Percentiles rank a stretch among this genome's conserved stretches.
Conservation (phyloP, 2,329 filamentous ascomycete species). For the Arthroderma uncinatum region DNA sequence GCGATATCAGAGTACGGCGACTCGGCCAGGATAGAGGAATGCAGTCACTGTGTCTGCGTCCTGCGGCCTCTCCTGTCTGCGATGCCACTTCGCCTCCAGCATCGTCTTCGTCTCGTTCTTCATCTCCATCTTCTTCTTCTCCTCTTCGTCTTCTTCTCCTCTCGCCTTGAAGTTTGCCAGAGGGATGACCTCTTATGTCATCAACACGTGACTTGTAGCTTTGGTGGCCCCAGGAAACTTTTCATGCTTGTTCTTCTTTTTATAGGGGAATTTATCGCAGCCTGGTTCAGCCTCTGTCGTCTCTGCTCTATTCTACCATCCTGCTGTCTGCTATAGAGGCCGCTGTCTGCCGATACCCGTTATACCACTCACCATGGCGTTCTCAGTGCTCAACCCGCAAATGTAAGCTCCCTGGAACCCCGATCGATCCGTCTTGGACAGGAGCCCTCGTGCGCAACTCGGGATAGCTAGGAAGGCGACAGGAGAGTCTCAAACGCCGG, state of each 20-base stretch:
- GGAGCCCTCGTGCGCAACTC: neutral
- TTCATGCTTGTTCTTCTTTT: neutral
- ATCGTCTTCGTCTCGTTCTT: neutral
- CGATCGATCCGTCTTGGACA: neutral
- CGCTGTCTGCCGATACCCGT: neutral
- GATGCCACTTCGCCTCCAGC: neutral
- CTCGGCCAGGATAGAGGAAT: neutral
- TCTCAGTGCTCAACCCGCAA: slow-evolving; percentile 22
- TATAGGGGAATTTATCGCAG: neutral
- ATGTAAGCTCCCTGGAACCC: slow-evolving; percentile 17
- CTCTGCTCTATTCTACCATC: neutral
- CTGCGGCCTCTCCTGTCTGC: neutral
- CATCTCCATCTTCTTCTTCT: neutral
- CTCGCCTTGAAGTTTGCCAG: neutral
- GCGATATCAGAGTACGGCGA: neutral
- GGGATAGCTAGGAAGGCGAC: neutral
- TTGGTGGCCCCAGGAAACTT: slow-evolving; percentile 3
- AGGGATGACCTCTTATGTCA: neutral
- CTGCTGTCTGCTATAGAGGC: neutral
- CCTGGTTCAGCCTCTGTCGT: neutral
- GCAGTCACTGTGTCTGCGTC: neutral
- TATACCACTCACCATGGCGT: slow-evolving; percentile 1
- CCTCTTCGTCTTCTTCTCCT: neutral
- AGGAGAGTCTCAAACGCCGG: neutral
- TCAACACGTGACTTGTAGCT: neutral